Percentiles rank a stretch among this genome's conserved stretches.
Conservation (phyloP, 331 rosid species). For the Rosa hybrid region DNA sequence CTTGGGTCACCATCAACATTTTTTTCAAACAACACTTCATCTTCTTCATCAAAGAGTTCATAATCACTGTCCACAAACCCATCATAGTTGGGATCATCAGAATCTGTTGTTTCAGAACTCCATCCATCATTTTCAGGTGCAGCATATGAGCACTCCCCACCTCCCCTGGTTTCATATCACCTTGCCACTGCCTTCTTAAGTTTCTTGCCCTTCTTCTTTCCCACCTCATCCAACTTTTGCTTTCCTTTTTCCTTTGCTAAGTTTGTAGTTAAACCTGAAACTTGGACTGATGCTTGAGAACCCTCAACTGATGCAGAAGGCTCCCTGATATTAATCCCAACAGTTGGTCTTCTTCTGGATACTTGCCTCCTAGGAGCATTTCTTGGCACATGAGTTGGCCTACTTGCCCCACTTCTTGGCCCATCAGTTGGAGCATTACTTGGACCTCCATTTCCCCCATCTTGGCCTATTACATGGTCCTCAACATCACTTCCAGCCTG, state of each 20-base stretch:
- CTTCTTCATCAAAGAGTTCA: not conserved
- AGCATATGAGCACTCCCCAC: not conserved
- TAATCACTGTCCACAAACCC: not conserved
- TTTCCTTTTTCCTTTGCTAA: not conserved
- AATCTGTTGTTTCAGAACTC: not conserved
- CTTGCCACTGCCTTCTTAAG: rapidly evolving
- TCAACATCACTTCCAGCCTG: no score
- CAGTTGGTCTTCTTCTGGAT: no score
- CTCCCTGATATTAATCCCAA: no score
- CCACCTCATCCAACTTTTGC: not conserved
- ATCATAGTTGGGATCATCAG: not conserved
- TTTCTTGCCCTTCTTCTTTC: not conserved
- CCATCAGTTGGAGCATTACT: no score
- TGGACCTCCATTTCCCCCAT: no score
- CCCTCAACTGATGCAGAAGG: no score
- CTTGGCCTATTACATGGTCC: no score
- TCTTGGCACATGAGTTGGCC: no score
- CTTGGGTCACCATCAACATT: not conserved
- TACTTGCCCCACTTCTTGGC: no score
- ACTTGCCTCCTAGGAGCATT: no score
- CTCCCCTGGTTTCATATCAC: not conserved
- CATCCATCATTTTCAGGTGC: not conserved
- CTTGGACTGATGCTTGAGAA: no score
- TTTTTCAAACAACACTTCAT: not conserved
- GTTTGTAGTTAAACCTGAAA: no score